These are phyloP conservation scores for Pseudogymnoascus sp. DNA, from an alignment of 2,329 filamentous ascomycete species.

Conservation along the genomic window DNA sequence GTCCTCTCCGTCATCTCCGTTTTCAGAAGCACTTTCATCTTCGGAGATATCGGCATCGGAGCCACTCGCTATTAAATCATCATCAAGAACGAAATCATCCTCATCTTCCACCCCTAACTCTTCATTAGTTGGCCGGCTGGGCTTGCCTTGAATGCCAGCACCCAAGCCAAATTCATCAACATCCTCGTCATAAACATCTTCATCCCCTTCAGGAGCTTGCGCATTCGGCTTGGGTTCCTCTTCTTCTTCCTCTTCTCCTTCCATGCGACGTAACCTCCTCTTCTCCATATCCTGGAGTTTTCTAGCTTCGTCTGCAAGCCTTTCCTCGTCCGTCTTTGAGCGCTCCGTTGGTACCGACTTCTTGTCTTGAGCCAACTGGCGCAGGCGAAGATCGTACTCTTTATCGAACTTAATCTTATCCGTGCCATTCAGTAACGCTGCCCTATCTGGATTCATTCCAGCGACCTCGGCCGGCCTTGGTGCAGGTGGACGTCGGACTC, in stretches of 20 bases:
- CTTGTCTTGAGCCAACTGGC: conserved; percentile 75
- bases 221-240: conserved; percentile 31
- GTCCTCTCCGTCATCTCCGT: conserved; percentile 33
- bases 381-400: conserved; percentile 79
- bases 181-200: conserved; percentile 30
- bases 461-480: conserved; percentile 28
- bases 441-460: conserved; percentile 57
- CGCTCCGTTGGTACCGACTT: conserved; percentile 78
- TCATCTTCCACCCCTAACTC: conserved; percentile 80
- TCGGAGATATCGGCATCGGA: conserved; percentile 43
- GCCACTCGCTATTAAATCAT: conserved; percentile 77
- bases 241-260: conserved; percentile 65
- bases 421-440: conserved; percentile 50
- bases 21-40: conserved; percentile 38
- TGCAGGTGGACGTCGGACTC: conserved; percentile 43
- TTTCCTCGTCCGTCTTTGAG: conserved; percentile 87
- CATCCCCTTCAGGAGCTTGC: conserved; percentile 30
- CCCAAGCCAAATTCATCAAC: conserved; percentile 52
- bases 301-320: conserved; percentile 67
- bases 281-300: conserved; percentile 75
- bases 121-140: conserved; percentile 32
- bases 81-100: conserved; percentile 87
- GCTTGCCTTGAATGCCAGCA: conserved; percentile 44
- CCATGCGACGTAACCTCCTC: conserved; percentile 78
- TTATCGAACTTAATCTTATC: conserved; percentile 67